These are phyloP conservation scores for Aureobasidium uvarum DNA, from an alignment of 2,329 filamentous ascomycete species.

Conservation along the genomic window DNA sequence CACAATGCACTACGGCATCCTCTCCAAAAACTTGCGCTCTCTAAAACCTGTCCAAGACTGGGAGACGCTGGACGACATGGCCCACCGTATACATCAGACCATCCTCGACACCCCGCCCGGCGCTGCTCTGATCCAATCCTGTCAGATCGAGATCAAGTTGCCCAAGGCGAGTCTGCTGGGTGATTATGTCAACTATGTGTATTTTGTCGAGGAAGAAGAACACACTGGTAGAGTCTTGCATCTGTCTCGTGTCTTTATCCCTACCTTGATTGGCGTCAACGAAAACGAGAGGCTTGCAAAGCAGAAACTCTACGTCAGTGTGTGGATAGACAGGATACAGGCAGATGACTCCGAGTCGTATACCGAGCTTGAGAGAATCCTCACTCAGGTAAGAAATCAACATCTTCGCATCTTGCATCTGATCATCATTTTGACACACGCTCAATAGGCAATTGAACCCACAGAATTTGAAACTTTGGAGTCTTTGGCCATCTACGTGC, in stretches of 20 bases:
- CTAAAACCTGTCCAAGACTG: constrained; percentile 12
- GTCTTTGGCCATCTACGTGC: constrained; percentile 47
- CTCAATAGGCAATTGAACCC: constrained; percentile 42
- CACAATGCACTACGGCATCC: constrained; percentile 71
- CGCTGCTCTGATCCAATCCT: constrained; percentile 19
- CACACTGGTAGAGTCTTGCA: constrained; percentile 42
- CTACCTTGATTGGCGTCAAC: constrained; percentile 71
- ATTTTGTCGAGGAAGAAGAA: constrained; percentile 35
- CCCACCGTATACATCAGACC: constrained; percentile 21
- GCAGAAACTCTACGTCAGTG: constrained; percentile 63
- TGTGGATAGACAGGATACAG: constrained; percentile 59
- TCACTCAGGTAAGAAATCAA: constrained; percentile 58
- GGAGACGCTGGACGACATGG: constrained; percentile 25
- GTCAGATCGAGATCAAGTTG: constrained; percentile 47
- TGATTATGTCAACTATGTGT: constrained; percentile 55
- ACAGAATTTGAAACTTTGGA: constrained; percentile 51
- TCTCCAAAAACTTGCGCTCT: constrained; percentile 61
- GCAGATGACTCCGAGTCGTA: constrained; percentile 50
- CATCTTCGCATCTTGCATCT: not conserved
- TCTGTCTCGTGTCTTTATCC: constrained; percentile 60
- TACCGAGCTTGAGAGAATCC: constrained; percentile 55
- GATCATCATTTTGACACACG: not conserved
- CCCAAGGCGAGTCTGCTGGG: constrained; percentile 69
- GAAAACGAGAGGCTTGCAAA: constrained; percentile 63
- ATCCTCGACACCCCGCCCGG: constrained; percentile 25